These are phyloP conservation scores for Rubus parviflorus DNA, from an alignment of 306 rosid genomes.

Conservation along the genomic window DNA sequence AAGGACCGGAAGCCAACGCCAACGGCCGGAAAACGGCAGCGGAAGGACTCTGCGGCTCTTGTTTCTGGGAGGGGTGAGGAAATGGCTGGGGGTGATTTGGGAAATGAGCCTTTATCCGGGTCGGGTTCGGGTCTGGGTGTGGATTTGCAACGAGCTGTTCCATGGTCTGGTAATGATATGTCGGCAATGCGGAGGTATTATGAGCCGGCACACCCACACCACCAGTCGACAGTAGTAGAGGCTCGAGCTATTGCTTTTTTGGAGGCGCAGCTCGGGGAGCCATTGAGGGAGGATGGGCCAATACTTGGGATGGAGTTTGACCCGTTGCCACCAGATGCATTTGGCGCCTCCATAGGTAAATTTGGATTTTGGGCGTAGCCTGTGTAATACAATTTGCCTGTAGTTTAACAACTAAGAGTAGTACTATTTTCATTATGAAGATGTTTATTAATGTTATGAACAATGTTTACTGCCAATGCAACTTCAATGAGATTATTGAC, in stretches of 20 bases:
- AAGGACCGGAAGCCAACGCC: slow-evolving; percentile 55
- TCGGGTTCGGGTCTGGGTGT: slow-evolving; percentile 33
- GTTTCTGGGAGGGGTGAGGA: slow-evolving; percentile 20
- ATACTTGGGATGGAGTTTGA: slow-evolving; percentile 80
- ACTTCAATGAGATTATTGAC: neutral
- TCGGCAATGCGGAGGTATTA: slow-evolving; percentile 37
- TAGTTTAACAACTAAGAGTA: neutral
- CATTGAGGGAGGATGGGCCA: slow-evolving; percentile 71
- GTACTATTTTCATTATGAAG: neutral
- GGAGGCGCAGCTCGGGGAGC: slow-evolving; percentile 68
- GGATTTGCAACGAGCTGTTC: slow-evolving; percentile 29
- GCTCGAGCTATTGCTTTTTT: slow-evolving; percentile 62
- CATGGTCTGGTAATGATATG: slow-evolving; percentile 41
- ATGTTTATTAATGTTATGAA: neutral
- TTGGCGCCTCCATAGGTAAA: slow-evolving; percentile 71
- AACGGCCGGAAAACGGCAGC: slow-evolving; percentile 20
- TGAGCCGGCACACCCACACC: slow-evolving; percentile 37
- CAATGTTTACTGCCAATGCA: neutral
- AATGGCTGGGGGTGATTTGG: slow-evolving; percentile 31
- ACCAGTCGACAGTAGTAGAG: slow-evolving; percentile 41
- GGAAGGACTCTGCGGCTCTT: slow-evolving; percentile 26
- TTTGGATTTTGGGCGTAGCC: neutral
- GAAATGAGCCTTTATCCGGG: slow-evolving; percentile 28
- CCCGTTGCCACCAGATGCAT: slow-evolving; percentile 71
- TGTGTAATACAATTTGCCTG: neutral